Base-by-base conservation (phyloP, 1,139 yeast species). In the Ashbya aceris region DNA sequence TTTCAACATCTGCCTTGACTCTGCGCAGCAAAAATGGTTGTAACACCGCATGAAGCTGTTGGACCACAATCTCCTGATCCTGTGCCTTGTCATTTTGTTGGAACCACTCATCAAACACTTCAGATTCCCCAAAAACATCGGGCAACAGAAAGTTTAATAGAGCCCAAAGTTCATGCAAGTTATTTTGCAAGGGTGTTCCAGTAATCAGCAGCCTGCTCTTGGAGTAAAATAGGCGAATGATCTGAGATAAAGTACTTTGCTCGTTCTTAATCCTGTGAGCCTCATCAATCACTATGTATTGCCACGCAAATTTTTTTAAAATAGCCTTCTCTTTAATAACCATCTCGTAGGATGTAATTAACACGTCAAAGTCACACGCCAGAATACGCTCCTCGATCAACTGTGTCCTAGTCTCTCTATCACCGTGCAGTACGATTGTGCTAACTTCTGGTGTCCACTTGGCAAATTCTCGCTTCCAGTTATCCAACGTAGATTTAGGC, bases 381-480 rank as follows among this genome's bases (percentile, higher is more conserved):
- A 85, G 57, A 31, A 91, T 62, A 38, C 73, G 66, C 33, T 76
- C 66, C 44, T 76, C 74, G 39, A 91, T 75, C 37, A 86, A 61
- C 2, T 71, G 67, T 0, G 69, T 66, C 55, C 98, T 75, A 41
- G 74, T 79, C 17, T 85, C 94, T 62, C 89, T 89, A 52, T 76
- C 77, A 40, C 98, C 98, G 58, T 86, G 95, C 28, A 91, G 64
- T 2, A 89, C 86, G 37, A 86, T 71, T 0, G 83, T 87, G 48
- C 81, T 79, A 7, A 91, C 93, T n/a, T 87, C 96, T 0, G 97
- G 96, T 0, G 96, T 87, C 97, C 97, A 91, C 56, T 77, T 81
- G 41, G 78, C 77, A 63, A 91, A 86, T 61, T 91, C 98, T 58
- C 97, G 74, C 53, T 85, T 71, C 98, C 98, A 91, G 62, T 91